Conservation (phyloP, 805 yeast genomes). For the Lipomyces sp. region DNA sequence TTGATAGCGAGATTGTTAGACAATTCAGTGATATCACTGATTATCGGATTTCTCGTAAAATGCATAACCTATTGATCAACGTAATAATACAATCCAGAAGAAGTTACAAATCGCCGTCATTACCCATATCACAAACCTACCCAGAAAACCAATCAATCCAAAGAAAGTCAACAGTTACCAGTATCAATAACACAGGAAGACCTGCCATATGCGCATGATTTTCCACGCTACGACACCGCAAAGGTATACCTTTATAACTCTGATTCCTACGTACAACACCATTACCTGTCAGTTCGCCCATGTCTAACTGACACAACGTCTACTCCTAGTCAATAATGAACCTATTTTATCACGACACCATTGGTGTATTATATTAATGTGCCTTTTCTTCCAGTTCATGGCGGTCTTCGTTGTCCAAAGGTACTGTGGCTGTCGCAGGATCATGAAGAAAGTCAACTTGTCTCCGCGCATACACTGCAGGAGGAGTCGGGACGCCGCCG, state of each 20-base stretch:
- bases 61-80: background rate
- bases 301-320: background rate
- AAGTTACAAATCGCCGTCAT: background rate
- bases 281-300: background rate
- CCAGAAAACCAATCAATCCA: background rate
- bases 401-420: conserved; percentile 16
- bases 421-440: conserved; percentile 8
- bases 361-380: background rate
- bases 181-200: background rate
- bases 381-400: conserved; percentile 12
- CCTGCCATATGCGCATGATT: background rate
- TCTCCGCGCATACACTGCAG: conserved; percentile 43
- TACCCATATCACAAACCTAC: background rate
- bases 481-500: conserved; percentile 50
- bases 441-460: conserved; percentile 29
- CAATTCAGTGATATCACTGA: background rate
- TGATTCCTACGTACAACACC: background rate
- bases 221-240: background rate
- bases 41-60: background rate
- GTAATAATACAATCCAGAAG: conserved; percentile 3
- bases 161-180: background rate
- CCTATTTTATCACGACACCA: background rate
- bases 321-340: background rate
- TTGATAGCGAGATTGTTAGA: background rate
- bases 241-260: background rate